These are phyloP conservation scores for Eurotiales sp. DNA, from an alignment of 2,329 filamentous ascomycete genomes.

Conservation along the genomic window DNA sequence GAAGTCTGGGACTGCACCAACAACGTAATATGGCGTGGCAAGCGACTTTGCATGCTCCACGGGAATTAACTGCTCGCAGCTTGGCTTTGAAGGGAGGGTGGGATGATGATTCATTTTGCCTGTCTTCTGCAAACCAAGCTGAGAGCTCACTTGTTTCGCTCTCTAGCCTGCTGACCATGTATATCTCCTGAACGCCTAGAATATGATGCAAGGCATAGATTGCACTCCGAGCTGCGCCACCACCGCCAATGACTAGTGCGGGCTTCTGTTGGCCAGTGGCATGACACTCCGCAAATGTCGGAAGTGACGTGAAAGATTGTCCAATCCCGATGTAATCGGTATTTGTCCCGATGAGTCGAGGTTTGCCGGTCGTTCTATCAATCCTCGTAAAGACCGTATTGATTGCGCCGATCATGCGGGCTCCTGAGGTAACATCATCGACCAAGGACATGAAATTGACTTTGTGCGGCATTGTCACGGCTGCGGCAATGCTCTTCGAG, in stretches of 20 bases:
- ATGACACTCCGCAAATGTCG: neutral
- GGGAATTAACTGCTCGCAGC: constrained; percentile 14
- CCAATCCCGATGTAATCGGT: constrained; percentile 72
- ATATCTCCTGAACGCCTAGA: constrained; percentile 20
- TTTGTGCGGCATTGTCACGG: constrained; percentile 78
- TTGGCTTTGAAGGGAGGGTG: constrained; percentile 6
- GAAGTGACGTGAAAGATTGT: constrained; percentile 38
- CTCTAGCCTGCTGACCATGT: constrained; percentile 19
- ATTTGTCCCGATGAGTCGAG: constrained; percentile 64
- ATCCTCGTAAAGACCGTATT: constrained; percentile 40
- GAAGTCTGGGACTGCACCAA: constrained; percentile 22
- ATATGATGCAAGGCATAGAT: constrained; percentile 21
- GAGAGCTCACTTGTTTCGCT: constrained; percentile 20
- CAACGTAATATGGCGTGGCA: constrained; percentile 15
- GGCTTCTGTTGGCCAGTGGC: constrained; percentile 10
- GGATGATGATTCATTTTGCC: neutral
- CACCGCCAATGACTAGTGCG: constrained; percentile 20
- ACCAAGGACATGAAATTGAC: constrained; percentile 66
- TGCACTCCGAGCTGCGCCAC: constrained; percentile 19
- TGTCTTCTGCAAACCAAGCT: constrained; percentile 12
- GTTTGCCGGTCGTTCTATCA: constrained; percentile 26
- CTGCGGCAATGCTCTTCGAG: constrained; percentile 48
- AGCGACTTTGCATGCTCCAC: constrained; percentile 10
- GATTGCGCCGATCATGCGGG: constrained; percentile 17
- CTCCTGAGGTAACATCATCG: constrained; percentile 64